Conservation (phyloP, 331 rosid genomes). For the Malus hybrid region DNA sequence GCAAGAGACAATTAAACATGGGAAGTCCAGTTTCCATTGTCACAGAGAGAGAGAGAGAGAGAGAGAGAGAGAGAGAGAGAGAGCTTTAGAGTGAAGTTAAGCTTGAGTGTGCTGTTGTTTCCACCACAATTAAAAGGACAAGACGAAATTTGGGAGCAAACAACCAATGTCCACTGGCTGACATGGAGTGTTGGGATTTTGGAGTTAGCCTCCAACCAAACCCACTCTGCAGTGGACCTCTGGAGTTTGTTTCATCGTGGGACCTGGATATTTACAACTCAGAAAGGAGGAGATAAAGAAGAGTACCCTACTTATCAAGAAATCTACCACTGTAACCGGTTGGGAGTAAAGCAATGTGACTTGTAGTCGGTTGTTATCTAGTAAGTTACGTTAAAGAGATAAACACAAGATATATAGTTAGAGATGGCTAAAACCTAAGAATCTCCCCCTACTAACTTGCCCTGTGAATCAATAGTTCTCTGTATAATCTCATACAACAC, state of each 20-base stretch:
- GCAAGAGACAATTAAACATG: slow-evolving; percentile 66
- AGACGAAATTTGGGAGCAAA: background rate
- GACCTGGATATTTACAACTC: slow-evolving; percentile 32
- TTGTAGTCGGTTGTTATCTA: no score
- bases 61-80: background rate
- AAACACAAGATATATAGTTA: background rate
- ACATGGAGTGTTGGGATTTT: slow-evolving; percentile 8
- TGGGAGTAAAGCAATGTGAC: no score
- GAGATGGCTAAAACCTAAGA: background rate
- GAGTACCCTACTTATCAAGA: background rate
- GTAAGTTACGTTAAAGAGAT: no score
- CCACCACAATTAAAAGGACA: slow-evolving; percentile 9
- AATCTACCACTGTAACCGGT: no score
- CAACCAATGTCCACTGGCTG: slow-evolving; percentile 14
- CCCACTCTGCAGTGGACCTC: slow-evolving; percentile 9
- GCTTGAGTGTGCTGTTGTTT: background rate
- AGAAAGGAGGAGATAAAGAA: background rate
- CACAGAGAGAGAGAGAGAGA: slow-evolving; percentile 1
- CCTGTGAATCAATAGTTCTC: background rate
- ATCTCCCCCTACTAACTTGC: background rate
- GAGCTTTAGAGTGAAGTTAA: background rate
- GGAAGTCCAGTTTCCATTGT: slow-evolving; percentile 70
- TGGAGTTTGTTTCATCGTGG: slow-evolving; percentile 34
- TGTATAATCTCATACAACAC: no score
- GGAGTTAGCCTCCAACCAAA: slow-evolving; percentile 18